Conservation (phyloP, 2,329 filamentous ascomycete species). For the Ilyonectria sp. region DNA sequence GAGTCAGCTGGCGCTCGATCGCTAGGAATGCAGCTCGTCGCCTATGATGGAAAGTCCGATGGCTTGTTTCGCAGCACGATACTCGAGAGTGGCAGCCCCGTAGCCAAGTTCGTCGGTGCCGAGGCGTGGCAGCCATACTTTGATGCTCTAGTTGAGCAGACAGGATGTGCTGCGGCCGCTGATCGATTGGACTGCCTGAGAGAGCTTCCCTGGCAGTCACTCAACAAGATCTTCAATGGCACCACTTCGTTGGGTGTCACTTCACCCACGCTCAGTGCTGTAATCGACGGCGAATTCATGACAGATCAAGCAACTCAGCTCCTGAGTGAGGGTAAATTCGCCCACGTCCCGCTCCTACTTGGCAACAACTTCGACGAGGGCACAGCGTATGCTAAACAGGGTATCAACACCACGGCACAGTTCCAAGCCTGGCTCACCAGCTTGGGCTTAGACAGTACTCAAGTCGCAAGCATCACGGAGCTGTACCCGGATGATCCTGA, state of each 20-base stretch:
- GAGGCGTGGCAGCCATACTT: constrained; percentile 50
- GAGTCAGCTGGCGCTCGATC: constrained; percentile 68
- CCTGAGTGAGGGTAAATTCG: constrained; percentile 70
- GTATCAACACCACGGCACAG: constrained; percentile 69
- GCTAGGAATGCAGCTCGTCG: constrained; percentile 65
- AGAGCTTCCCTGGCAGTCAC: constrained; percentile 48
- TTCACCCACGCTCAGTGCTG: constrained; percentile 36
- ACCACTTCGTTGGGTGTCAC: constrained; percentile 38
- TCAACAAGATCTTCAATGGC: constrained; percentile 50
- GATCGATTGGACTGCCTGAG: constrained; percentile 52
- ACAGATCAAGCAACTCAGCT: constrained; percentile 63
- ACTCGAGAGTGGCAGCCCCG: constrained; percentile 61
- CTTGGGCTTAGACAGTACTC: constrained; percentile 41
- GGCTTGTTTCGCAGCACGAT: constrained; percentile 68
- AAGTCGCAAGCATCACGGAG: constrained; percentile 54
- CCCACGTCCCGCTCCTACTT: constrained; percentile 73
- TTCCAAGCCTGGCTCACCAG: constrained; percentile 54
- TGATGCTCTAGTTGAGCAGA: constrained; percentile 45
- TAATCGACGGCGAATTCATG: constrained; percentile 59
- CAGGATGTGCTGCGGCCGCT: constrained; percentile 40
- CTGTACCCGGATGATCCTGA: constrained; percentile 67
- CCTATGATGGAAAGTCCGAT: constrained; percentile 68
- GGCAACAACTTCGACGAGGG: constrained; percentile 78
- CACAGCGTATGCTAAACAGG: constrained; percentile 66
- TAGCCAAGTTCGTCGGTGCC: constrained; percentile 45